Base-by-base conservation (phyloP, 805 yeast genomes). In the Wickerhamomyces xylosicus region DNA sequence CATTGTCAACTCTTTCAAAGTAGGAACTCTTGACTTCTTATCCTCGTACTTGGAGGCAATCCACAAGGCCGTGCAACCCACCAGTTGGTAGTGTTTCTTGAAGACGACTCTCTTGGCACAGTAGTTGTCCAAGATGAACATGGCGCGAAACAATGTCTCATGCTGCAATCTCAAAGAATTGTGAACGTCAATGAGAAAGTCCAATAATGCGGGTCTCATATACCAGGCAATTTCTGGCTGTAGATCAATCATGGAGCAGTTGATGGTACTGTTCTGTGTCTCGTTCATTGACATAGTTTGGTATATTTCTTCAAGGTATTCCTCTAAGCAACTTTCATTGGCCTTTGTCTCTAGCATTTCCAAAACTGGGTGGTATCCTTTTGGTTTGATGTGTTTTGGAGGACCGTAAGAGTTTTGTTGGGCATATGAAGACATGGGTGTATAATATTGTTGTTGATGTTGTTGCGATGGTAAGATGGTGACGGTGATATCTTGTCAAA, bases 31-130 rank as follows among this genome's bases (percentile, higher is more conserved):
- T 41, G 70, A 71, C 50, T 85, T 72, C 54, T 76, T 75, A 45
- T 85, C 86, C 45, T 72, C 74, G 36, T 74, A 67, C 55, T 87
- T 87, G 34, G 92, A 74, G 3, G 95, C 92, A 16, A 87, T 74
- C 95, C 95, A 85, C 36, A 87, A 62, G 20, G 95, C 81, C 0
- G 94, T 81, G 47, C 90, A 78, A 22, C 90, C 89, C 20, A 86
- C 83, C 40, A 87, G 65, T 56, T 85, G 95, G 51, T 82, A 79
- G 54, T 86, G 95, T 45, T 79, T 83, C 48, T 78, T 74, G 56
- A 79, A 76, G 2, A 85, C 86, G 8, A 85, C 75, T 44, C 95
- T 67, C 51, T 75, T 79, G 38, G 92, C 79, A 54, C 92, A 81
- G 62, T 87, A 87, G 41, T 90, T 71, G 58, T 87, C 96, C 37